Base-by-base conservation (phyloP, 1,139 yeast species). In the Yamadazyma sp. region DNA sequence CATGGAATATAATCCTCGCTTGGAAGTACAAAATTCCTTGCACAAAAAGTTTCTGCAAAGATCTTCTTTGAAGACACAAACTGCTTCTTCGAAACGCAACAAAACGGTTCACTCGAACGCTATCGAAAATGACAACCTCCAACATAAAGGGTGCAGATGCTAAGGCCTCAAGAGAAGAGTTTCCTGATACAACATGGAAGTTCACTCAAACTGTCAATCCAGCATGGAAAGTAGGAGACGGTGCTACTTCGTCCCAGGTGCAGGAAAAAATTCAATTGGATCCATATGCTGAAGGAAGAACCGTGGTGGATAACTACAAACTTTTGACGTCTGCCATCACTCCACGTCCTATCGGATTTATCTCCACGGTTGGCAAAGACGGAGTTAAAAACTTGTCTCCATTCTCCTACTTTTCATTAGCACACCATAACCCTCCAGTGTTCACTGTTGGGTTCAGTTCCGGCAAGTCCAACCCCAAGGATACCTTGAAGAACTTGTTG, bases 281-380 rank as follows among this genome's bases (percentile, higher is more conserved):
- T 47, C 82, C 83, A 1, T 66, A 65, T 47, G 72, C 51, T 1
- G 63, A 57, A 16, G 66, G 59, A 13, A 59, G 82, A 43, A 47
- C 39, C 11, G 61, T 73, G 15, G 53, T 56, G 6, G 70, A 67
- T 42, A 79, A 79, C 54, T 80, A 80, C 58, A 69, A 64, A 43
- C 58, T 75, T 22, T 57, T 79, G 25, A 67, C 69, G 15, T 65
- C 78, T 9, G 80, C 74, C 2, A 53, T 79, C 13, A 62, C 68
- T 1, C 85, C 86, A 2, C 64, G 86, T 40, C 84, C 84, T 6
- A 61, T 80, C 52, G 85, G 78, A 3, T 73, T 80, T 43, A 60
- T 78, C 3, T 72, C 82, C 2, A 66, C 82, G 0, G 50, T 70
- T 4, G 53, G 67, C 27, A 43, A 44, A 14, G 62, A 64, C 11